phyloP scores from a whole-genome alignment of 306 rosid genomes.

The Delonix regia region DNA sequence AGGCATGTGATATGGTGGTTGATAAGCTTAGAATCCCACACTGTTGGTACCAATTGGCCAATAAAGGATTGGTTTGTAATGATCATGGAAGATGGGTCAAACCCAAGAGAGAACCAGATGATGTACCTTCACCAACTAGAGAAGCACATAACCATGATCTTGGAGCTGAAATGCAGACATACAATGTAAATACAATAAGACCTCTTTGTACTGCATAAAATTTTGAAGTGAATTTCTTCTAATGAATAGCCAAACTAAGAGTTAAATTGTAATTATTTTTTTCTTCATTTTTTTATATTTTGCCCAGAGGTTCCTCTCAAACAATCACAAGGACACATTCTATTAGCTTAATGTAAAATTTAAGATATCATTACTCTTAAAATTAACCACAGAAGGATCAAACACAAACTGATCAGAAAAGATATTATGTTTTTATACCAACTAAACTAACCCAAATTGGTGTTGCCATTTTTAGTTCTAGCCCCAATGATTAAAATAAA shows the following conservation, averaged over 20 bases:
- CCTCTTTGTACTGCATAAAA: background rate
- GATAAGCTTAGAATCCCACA: slow-evolving; percentile 64
- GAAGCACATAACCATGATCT: slow-evolving; percentile 36
- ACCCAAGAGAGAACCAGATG: slow-evolving; percentile 64
- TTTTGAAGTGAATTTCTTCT: background rate
- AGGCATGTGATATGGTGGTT: slow-evolving; percentile 63
- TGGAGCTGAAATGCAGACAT: slow-evolving; percentile 28
- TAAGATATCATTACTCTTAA: too few relatives aligned
- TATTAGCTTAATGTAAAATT: too few relatives aligned
- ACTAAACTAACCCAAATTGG: too few relatives aligned
- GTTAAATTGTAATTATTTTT: background rate
- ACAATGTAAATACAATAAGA: slow-evolving; percentile 26
- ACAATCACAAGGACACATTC: too few relatives aligned
- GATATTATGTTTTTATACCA: too few relatives aligned
- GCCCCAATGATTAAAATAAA: background rate
- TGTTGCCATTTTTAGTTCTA: background rate
- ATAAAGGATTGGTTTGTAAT: slow-evolving; percentile 67
- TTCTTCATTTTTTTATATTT: background rate
- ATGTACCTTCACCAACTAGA: slow-evolving; percentile 63
- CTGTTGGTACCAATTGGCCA: slow-evolving; percentile 67
- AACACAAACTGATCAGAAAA: too few relatives aligned
- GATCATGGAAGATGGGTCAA: slow-evolving; percentile 79
- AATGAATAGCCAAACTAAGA: background rate
- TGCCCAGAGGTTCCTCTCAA: background rate
- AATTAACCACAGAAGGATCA: too few relatives aligned